Conservation (phyloP, 192 early-diverging fungal genomes). For the Funneliformis geosporum region DNA sequence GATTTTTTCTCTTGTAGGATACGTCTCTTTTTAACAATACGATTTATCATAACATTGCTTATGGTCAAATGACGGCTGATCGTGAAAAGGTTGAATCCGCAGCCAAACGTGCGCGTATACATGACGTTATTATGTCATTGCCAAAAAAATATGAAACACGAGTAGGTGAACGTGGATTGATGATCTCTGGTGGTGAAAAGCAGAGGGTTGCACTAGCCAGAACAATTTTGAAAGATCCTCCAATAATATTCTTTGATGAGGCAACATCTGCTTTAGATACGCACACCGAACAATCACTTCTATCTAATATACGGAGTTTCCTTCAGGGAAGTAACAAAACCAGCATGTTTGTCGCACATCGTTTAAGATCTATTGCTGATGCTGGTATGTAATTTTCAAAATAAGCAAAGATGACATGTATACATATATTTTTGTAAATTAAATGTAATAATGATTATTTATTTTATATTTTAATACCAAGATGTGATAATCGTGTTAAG, state of each 20-base stretch:
- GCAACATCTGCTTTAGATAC: slow-evolving; percentile 88
- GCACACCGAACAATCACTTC: slow-evolving; percentile 81
- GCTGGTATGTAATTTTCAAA: slow-evolving; percentile 50
- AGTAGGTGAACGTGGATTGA: slow-evolving; percentile 88
- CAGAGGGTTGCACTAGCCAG: slow-evolving; percentile 91
- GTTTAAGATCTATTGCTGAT: slow-evolving; percentile 86
- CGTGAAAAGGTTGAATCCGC: slow-evolving; percentile 70
- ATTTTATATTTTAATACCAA: slow-evolving; percentile 17
- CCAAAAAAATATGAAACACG: slow-evolving; percentile 80
- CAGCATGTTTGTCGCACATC: slow-evolving; percentile 93
- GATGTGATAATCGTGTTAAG: slow-evolving; percentile 92
- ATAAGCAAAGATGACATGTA: not conserved
- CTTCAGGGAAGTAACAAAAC: slow-evolving; percentile 73
- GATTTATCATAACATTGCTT: slow-evolving; percentile 90
- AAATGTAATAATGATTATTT: not conserved
- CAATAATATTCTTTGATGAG: slow-evolving; percentile 89
- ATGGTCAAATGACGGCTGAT: slow-evolving; percentile 73
- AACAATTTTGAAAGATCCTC: slow-evolving; percentile 90
- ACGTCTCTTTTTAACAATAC: slow-evolving; percentile 93
- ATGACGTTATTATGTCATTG: slow-evolving; percentile 74
- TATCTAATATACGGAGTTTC: slow-evolving; percentile 86
- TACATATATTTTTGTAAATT: too few relatives aligned
- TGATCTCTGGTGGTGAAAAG: slow-evolving; percentile 88
- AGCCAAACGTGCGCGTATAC: slow-evolving; percentile 73
- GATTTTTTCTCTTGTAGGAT: slow-evolving; percentile 46